These are phyloP conservation scores for Ogataea zsoltii DNA, from an alignment of 805 yeast species.

Conservation along the genomic window DNA sequence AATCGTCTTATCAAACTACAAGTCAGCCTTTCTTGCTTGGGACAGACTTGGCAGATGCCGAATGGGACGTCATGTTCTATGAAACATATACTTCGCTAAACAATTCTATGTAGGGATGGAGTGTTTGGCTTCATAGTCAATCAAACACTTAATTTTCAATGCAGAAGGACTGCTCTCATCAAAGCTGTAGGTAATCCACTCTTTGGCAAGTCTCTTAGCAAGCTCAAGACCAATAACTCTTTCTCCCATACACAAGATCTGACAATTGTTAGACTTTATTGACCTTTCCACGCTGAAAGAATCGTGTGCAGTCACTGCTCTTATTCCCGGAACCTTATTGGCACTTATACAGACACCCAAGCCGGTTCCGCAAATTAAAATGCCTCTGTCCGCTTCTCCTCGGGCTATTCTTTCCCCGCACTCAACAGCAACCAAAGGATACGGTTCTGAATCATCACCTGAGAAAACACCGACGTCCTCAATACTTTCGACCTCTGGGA, in stretches of 20 bases:
- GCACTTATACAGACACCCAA: constrained; percentile 51
- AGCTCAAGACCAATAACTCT: constrained; percentile 46
- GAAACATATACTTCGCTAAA: constrained; percentile 14
- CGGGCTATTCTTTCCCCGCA: constrained; percentile 42
- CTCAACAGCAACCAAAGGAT: constrained; percentile 44
- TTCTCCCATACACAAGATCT: constrained; percentile 49
- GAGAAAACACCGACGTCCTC: constrained; percentile 42
- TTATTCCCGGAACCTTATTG: constrained; percentile 46
- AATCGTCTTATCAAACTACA: constrained; percentile 1
- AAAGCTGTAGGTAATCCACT: constrained; percentile 44
- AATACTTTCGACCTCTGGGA: constrained; percentile 34
- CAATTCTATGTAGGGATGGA: not conserved
- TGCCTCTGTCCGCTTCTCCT: constrained; percentile 46
- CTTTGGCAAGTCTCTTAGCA: constrained; percentile 44
- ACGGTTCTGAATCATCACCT: constrained; percentile 37
- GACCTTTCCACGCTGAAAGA: constrained; percentile 47
- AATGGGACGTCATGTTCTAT: constrained; percentile 14
- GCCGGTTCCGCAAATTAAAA: constrained; percentile 50
- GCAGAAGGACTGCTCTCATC: constrained; percentile 43
- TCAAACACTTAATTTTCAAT: constrained; percentile 34
- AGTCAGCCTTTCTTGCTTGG: constrained; percentile 9
- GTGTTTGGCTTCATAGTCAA: constrained; percentile 19
- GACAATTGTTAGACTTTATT: constrained; percentile 44
- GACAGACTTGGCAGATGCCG: constrained; percentile 14
- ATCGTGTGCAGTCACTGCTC: constrained; percentile 52